Evolutionary conservation across 2,329 filamentous ascomycete species (phyloP), one percentile per base, ranked within the genome.

Genomic region (Aspergillus sp.): DNA sequence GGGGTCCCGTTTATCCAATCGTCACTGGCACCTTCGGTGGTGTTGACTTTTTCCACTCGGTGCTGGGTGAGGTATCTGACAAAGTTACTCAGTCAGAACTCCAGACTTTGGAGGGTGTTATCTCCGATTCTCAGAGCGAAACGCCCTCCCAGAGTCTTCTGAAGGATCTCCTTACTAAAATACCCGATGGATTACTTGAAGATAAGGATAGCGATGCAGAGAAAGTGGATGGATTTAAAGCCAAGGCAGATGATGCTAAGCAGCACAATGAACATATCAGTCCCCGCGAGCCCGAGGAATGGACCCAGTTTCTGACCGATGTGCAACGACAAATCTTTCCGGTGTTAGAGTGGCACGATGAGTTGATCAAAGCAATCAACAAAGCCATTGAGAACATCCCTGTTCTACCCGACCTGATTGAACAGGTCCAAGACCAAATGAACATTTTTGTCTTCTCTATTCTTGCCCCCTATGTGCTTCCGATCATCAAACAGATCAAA

Each of bases 11-110:
- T 51, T 95, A 86, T 59, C 90, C 90, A 5, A 74, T 91, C 52
- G 79, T 95, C 41, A 96, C 90, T 1, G 90, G 91, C 50, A 96
- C 90, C 5, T 96, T 96, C 68, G 90, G 90, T 52, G 90, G 90
- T 53, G 90, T 95, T 12, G 91, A 96, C 62, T 96, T 96, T 71
- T 74, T 95, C 51, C 89, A 95, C 72, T 93, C 87, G 1, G 90
- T 95, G 25, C 87, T 82, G 55, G 81, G 81, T 47, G 81, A 84
- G 58, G 82, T 95, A 45, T 86, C 85, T 35, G 90, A 96, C 69
- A 95, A 95, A 73, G 75, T 90, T 51, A 90, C 85, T 25, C 90
- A 96, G 66, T 93, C 88, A 52, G 91, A 97, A 65, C 83, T 97
- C 47, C 82, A 94, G 62, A 84, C 90, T 60, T 83, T 96, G 9